Evolutionary conservation across 805 yeast genomes (phyloP).

Genomic region (Yueomyces sp.): DNA sequence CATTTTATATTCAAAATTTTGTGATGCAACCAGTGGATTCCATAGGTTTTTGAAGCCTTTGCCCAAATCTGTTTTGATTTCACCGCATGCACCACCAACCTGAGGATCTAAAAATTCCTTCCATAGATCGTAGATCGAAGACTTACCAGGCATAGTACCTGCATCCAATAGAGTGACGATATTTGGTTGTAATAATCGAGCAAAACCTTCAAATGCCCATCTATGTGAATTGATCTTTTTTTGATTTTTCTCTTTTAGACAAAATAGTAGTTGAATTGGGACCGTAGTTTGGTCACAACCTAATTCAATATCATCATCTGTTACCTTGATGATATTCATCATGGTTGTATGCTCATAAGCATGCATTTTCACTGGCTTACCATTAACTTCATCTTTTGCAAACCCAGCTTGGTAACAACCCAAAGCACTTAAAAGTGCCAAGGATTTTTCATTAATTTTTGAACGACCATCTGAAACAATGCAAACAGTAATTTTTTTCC

Average conservation of each 20-base stretch:
- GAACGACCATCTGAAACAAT: conserved; percentile 87
- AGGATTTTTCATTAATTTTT: conserved; percentile 65
- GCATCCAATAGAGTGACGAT: conserved; percentile 81
- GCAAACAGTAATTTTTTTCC: conserved; percentile 88
- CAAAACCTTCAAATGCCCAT: conserved; percentile 93
- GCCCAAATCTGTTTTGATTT: conserved; percentile 79
- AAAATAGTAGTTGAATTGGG: conserved; percentile 82
- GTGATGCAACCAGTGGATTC: conserved; percentile 91
- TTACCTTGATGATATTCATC: conserved; percentile 65
- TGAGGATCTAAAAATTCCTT: conserved; percentile 62
- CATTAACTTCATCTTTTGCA: conserved; percentile 84
- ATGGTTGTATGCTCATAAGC: conserved; percentile 88
- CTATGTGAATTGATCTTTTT: conserved; percentile 90
- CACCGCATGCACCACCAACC: conserved; percentile 98
- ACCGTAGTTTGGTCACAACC: conserved; percentile 34
- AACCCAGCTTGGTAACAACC: conserved; percentile 94
- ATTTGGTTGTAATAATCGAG: conserved; percentile 67
- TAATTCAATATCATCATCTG: conserved; percentile 50
- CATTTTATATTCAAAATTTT: conserved; percentile 92
- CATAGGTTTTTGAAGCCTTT: conserved; percentile 37
- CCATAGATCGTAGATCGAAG: conserved; percentile 84
- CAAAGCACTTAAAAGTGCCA: conserved; percentile 67
- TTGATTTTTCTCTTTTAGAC: conserved; percentile 79
- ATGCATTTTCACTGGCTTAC: conserved; percentile 69
- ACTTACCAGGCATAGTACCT: conserved; percentile 82